Conservation (phyloP, 495 filamentous ascomycete genomes). For the Lasiosphaeris hirsuta region DNA sequence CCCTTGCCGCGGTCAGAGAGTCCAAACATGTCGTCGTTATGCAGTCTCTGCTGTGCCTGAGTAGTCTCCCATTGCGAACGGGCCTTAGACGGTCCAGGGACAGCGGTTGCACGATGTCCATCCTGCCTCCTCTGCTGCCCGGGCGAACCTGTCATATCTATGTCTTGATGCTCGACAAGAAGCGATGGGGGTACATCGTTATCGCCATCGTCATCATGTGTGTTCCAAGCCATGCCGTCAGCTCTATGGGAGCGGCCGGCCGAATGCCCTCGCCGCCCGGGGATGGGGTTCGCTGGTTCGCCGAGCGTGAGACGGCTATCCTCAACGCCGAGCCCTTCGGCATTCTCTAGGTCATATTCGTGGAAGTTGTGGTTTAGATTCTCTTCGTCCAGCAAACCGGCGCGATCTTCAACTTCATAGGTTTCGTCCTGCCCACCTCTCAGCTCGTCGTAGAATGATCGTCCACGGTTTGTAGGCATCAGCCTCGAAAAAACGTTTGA, state of each 20-base stretch:
- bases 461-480: conserved; percentile 59
- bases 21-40: conserved; percentile 41
- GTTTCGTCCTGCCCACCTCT: conserved; percentile 58
- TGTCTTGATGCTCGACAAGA: conserved; percentile 61
- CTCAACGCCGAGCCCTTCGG: conserved; percentile 60
- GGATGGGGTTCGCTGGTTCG: conserved; percentile 2
- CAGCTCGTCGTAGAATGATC: conserved; percentile 70
- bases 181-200: conserved; percentile 91
- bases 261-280: conserved; percentile 11
- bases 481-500: conserved; percentile 75
- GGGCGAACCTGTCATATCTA: conserved; percentile 10
- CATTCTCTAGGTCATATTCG: conserved; percentile 64
- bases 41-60: conserved; percentile 58
- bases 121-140: conserved; percentile 16
- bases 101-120: conserved; percentile 19
- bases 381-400: conserved; percentile 68
- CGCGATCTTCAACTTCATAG: conserved; percentile 64
- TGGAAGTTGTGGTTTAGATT: conserved; percentile 64
- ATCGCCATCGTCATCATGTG: conserved; percentile 69
- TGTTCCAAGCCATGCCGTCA: conserved; percentile 30
- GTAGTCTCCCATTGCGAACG: conserved; percentile 66
- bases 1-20: conserved; percentile 10
- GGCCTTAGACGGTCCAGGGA: conserved; percentile 53
- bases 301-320: conserved; percentile 60
- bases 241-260: conserved; percentile 11